Percentiles rank a stretch among this genome's conserved stretches.
Conservation (phyloP, 345 rosid genomes). For the Aethionema arabicum region DNA sequence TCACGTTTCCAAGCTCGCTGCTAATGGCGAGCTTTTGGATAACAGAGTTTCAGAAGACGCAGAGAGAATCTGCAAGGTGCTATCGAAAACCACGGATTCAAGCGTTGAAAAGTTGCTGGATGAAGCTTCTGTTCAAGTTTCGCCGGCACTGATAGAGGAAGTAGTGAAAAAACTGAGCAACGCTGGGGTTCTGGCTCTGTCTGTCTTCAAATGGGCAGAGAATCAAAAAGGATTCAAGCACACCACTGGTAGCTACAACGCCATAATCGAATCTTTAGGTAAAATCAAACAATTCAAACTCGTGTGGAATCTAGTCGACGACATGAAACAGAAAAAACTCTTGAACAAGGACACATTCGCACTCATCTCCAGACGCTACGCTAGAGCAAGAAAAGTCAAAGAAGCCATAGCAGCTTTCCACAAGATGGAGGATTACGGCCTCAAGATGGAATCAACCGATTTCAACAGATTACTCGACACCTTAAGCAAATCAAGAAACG, state of each 20-base stretch:
- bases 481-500: slow-evolving; percentile 66
- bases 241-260: slow-evolving; percentile 62
- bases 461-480: slow-evolving; percentile 67
- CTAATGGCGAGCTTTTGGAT: background rate
- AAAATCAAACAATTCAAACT: slow-evolving; percentile 81
- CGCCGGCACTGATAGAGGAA: slow-evolving; percentile 50
- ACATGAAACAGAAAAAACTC: slow-evolving; percentile 64
- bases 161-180: slow-evolving; percentile 76
- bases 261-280: slow-evolving; percentile 70
- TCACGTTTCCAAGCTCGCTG: slow-evolving; percentile 28
- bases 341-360: slow-evolving; percentile 73
- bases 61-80: slow-evolving; percentile 51
- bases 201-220: slow-evolving; percentile 81
- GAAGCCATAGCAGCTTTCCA: slow-evolving; percentile 71
- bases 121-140: slow-evolving; percentile 45
- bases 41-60: slow-evolving; percentile 41
- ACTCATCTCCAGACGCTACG: slow-evolving; percentile 67
- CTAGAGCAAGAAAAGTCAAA: slow-evolving; percentile 62
- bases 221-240: slow-evolving; percentile 58
- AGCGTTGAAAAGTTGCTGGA: slow-evolving; percentile 40
- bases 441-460: slow-evolving; percentile 56
- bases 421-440: slow-evolving; percentile 71
- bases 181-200: slow-evolving; percentile 65
- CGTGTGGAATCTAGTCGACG: slow-evolving; percentile 59
- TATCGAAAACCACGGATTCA: slow-evolving; percentile 39